Base-by-base conservation (phyloP, 331 rosid genomes). In the Stylosanthes scabra region DNA sequence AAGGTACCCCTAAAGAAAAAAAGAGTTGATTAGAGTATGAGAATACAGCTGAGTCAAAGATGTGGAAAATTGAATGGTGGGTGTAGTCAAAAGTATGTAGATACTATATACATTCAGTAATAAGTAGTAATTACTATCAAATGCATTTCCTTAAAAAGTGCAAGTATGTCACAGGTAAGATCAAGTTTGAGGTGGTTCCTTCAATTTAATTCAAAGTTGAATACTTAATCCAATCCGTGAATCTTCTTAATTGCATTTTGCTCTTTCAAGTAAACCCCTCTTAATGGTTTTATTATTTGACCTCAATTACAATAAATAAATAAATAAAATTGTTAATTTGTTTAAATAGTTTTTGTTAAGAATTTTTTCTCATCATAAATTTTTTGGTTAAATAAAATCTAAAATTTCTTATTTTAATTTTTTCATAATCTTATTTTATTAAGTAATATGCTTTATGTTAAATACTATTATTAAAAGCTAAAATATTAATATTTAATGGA, bases 181-280 rank as follows among this genome's bases (percentile, higher is more conserved):
- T 40, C 12, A 73, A 51, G 71, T 51, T 34, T 34, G 1, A 6
- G 39, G 39, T 20, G 63, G 56, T n/a, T 39, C 27, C 8, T 20
- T 20, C 45, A 54, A 74, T 50, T 63, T 13, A 51, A 16, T 63
- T 63, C 56, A 63, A 62, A 2, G 39, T 34, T 34, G 39, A 34
- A 34, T 3, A 34, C 4, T 27, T 13, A 11, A 34, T 50, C 12
- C 45, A 74, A 74, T 15, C 71, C 73, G 79, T 74, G 79, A 75
- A 45, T 31, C 15, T 55, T 56, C 25, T 14, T 11, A 65, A 55
- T 65, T 44, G 50, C 50, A 37, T 29, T 29, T 29, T 49, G 8
- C 55, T 13, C 15, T 49, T 49, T 49, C 7, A 0, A n/a, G 45
- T n/a, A 2, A 47, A 12, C 5, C 25, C 45, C 40, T 40, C 40